Base-by-base conservation (phyloP, 2,329 filamentous ascomycete species). In the Ascocoryne sarcoides region DNA sequence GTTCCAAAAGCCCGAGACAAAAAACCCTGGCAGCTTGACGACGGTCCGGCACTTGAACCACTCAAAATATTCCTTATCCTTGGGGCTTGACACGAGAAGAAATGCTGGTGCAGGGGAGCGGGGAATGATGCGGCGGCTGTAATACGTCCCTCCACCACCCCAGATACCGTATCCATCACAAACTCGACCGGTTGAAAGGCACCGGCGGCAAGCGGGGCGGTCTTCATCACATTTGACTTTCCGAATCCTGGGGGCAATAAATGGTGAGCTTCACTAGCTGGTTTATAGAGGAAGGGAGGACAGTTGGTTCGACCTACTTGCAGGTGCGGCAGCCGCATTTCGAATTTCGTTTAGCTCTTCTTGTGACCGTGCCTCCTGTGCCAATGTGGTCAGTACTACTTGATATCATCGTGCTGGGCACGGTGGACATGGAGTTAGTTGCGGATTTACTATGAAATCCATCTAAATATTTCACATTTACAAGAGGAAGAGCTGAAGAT, bases 11-110 rank as follows among this genome's bases (percentile, higher is more conserved):
- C 52, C 48, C 19, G 60, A 65, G 40, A 39, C 48, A 2, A 65
- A 43, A 8, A 56, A 51, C 9, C 65, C 61, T 8, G 59, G 51
- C 30, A 65, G 58, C 16, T 65, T 59, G 17, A 58, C 62, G 16
- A 64, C 64, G 28, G 58, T 63, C 67, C 53, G 26, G 64, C 62
- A 47, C 66, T 66, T 14, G 71, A 73, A 72, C 60, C 65, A 71
- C 10, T 66, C 61, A 12, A 69, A 60, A 39, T 54, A 60, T 1
- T 38, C 39, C 9, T 50, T 48, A 32, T 68, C 63, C 21, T 64
- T 56, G 53, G 2, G 61, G 63, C 0, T 63, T 61, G 1, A 5
- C 5, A n/a, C 61, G 61, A 54, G 66, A 48, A 46, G 61, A 37
- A 46, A 57, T 53, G 51, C 66, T 61, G 32, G 61, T 60, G 52